phyloP scores from a whole-genome alignment of 1,139 yeast genomes.

The Nakaseomyces kungkrabaensis region DNA sequence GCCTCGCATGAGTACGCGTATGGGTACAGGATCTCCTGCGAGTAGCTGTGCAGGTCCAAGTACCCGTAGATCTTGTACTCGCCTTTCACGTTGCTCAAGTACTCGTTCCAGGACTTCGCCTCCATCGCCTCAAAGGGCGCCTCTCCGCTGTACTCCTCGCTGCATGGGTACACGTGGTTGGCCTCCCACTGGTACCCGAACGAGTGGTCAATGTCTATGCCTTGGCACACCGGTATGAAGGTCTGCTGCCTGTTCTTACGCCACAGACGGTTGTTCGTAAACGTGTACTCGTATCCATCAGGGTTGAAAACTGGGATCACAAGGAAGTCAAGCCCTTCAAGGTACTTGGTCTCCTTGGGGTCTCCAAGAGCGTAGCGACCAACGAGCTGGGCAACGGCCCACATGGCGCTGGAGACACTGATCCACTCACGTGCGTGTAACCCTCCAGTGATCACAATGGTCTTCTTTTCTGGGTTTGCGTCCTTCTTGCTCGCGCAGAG shows the following conservation, averaged over 20 bases:
- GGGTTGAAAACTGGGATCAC: conserved; percentile 82
- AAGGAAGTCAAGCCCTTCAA: conserved; percentile 53
- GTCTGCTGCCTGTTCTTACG: conserved; percentile 80
- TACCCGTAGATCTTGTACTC: conserved; percentile 62
- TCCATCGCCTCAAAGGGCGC: conserved; percentile 70
- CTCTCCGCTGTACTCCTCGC: conserved; percentile 75
- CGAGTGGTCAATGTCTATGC: conserved; percentile 82
- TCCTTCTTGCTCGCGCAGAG: conserved; percentile 37
- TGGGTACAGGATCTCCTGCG: conserved; percentile 76
- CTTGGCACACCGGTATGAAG: conserved; percentile 54
- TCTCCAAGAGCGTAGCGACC: conserved; percentile 27
- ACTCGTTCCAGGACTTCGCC: conserved; percentile 52
- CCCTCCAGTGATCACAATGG: conserved; percentile 74
- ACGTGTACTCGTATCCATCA: conserved; percentile 79
- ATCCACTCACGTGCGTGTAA: conserved; percentile 91
- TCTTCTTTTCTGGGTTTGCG: conserved; percentile 46
- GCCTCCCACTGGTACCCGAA: conserved; percentile 66
- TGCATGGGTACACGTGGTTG: conserved; percentile 59
- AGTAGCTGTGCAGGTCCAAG: conserved; percentile 73
- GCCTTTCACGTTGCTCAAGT: conserved; percentile 49
- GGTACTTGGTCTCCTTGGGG: conserved; percentile 31
- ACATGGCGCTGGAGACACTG: conserved; percentile 60
- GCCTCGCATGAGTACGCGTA: conserved; percentile 71
- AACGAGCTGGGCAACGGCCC: conserved; percentile 47
- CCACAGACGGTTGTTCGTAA: conserved; percentile 79